Percentiles rank a stretch among this genome's conserved stretches.
Conservation (phyloP, 805 yeast species). For the Lipomyces oligophaga region DNA sequence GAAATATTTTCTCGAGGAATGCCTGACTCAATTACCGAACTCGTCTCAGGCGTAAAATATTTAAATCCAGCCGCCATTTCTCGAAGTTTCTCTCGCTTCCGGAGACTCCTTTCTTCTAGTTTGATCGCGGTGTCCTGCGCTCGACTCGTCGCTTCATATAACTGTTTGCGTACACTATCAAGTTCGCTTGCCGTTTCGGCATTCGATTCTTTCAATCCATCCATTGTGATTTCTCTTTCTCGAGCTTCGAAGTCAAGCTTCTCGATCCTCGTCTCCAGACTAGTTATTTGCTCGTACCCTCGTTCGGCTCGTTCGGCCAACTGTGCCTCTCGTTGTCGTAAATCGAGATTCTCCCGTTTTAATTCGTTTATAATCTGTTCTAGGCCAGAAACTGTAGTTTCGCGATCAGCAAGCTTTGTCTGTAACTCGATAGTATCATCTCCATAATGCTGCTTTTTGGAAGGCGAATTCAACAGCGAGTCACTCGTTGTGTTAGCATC, state of each 20-base stretch:
- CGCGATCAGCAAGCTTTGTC: constrained; percentile 35
- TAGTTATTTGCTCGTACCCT: constrained; percentile 4
- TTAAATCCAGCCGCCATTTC: constrained; percentile 24
- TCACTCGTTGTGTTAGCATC: not conserved
- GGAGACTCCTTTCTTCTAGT: constrained; percentile 15
- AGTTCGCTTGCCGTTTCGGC: constrained; percentile 27
- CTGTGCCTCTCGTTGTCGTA: constrained; percentile 10
- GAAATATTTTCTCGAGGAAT: not conserved
- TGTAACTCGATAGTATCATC: constrained; percentile 33
- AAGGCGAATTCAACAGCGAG: not conserved
- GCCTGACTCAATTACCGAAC: not conserved
- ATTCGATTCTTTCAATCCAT: constrained; percentile 25
- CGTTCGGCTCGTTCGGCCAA: constrained; percentile 1
- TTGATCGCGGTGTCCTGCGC: constrained; percentile 4
- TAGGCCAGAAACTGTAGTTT: constrained; percentile 27
- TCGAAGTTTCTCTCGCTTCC: constrained; percentile 21
- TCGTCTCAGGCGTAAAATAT: constrained; percentile 11
- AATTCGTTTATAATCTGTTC: constrained; percentile 16
- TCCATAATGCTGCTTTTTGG: constrained; percentile 2
- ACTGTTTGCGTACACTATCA: constrained; percentile 18
- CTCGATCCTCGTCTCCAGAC: constrained; percentile 17
- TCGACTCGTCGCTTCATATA: constrained; percentile 15
- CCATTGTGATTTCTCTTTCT: constrained; percentile 21
- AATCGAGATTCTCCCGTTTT: constrained; percentile 11
- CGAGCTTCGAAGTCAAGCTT: constrained; percentile 19